phyloP scores from a whole-genome alignment of 176 grass and related monocot species.

The Phoenix dactylifera region DNA sequence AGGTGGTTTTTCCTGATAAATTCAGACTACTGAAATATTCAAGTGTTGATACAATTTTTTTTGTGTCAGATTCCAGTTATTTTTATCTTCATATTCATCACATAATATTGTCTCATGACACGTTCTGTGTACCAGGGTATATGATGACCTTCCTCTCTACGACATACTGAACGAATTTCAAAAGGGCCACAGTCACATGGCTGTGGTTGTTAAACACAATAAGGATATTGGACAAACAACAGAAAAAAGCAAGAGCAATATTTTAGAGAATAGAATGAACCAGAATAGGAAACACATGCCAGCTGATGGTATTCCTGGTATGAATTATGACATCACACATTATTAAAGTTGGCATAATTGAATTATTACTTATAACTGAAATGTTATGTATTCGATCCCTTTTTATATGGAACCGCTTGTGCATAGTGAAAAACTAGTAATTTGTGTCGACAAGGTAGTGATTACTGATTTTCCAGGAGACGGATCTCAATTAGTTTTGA shows the following conservation, averaged over 20 bases:
- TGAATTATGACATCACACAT: background rate
- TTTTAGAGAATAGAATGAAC: constrained; percentile 45
- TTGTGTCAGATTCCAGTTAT: too few species aligned
- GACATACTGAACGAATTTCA: constrained; percentile 99
- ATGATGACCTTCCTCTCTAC: constrained; percentile 92
- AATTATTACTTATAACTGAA: too few species aligned
- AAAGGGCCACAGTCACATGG: constrained; percentile 99
- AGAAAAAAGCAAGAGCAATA: constrained; percentile 42
- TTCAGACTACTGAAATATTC: too few species aligned
- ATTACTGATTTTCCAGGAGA: constrained; percentile 25
- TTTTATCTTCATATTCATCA: background rate
- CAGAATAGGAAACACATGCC: constrained; percentile 23
- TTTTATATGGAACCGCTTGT: constrained; percentile 8
- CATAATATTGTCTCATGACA: too few species aligned
- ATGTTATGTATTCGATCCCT: background rate
- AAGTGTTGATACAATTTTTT: too few species aligned
- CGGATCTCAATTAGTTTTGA: constrained; percentile 15
- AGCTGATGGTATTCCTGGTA: constrained; percentile 36
- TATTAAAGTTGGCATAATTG: too few species aligned
- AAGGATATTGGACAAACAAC: constrained; percentile 33
- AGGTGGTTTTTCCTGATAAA: too few species aligned
- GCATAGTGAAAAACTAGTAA: background rate
- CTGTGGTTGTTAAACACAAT: constrained; percentile 70
- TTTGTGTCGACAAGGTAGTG: constrained; percentile 7
- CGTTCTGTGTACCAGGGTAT: constrained; percentile 35